Percentiles rank a stretch among this genome's conserved stretches.
Evolutionary conservation across 1,139 yeast species (phyloP).

Genomic region (Pichiaceae sp.): DNA sequence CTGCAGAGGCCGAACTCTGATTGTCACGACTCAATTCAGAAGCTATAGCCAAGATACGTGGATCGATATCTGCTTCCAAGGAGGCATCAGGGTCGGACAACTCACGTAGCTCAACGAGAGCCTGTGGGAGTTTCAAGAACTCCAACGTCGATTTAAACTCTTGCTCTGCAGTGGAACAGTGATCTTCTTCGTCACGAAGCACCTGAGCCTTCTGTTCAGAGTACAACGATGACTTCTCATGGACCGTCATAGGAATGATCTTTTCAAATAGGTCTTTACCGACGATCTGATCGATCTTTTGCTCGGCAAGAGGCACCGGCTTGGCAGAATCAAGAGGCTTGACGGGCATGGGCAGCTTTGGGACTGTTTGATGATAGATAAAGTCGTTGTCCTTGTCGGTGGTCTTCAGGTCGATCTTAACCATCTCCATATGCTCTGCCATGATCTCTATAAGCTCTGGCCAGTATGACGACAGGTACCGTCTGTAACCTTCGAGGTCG

Average conservation of each 20-base stretch:
- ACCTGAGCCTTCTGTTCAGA: slow-evolving; percentile 84
- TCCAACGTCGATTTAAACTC: slow-evolving; percentile 74
- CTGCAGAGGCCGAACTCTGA: slow-evolving; percentile 6
- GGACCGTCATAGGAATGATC: slow-evolving; percentile 80
- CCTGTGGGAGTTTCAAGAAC: slow-evolving; percentile 65
- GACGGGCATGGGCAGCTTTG: slow-evolving; percentile 47
- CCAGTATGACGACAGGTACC: slow-evolving; percentile 18
- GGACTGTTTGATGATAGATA: slow-evolving; percentile 74
- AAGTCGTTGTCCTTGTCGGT: slow-evolving; percentile 80
- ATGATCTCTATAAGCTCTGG: slow-evolving; percentile 23
- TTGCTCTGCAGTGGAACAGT: slow-evolving; percentile 70
- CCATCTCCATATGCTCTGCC: slow-evolving; percentile 32
- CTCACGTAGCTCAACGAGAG: slow-evolving; percentile 48
- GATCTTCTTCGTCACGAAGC: slow-evolving; percentile 67
- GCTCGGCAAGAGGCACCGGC: slow-evolving; percentile 51
- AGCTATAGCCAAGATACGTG: slow-evolving; percentile 21
- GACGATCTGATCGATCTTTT: slow-evolving; percentile 34
- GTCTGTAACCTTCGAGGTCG: slow-evolving; percentile 21
- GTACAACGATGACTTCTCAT: slow-evolving; percentile 78
- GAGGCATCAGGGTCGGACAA: slow-evolving; percentile 15
- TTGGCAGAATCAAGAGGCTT: slow-evolving; percentile 75
- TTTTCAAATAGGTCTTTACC: slow-evolving; percentile 61
- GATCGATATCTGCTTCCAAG: slow-evolving; percentile 19
- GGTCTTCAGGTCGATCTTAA: slow-evolving; percentile 34
- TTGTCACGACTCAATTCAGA: slow-evolving; percentile 15